Evolutionary conservation across 2,329 filamentous ascomycete species (phyloP).

Genomic region (Bertia moriformis): DNA sequence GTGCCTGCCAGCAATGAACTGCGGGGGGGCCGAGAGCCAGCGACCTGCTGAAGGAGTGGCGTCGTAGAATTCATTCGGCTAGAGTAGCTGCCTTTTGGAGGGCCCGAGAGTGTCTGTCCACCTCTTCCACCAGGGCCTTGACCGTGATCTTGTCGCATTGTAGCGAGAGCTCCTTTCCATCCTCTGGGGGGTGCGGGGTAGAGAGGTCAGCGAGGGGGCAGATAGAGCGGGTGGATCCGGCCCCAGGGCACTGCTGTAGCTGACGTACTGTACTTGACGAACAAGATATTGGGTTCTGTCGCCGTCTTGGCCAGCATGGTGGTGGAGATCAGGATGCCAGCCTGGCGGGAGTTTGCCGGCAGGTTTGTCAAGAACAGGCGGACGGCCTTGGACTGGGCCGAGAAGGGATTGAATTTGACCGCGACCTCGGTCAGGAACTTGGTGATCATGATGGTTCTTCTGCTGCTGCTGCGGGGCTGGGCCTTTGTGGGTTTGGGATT

Average conservation of each 20-base stretch:
- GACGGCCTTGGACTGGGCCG: conserved; percentile 61
- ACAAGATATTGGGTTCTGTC: conserved; percentile 52
- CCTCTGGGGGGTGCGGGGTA: conserved; percentile 53
- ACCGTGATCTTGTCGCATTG: conserved; percentile 71
- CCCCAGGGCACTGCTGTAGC: too few relatives aligned
- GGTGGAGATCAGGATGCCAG: conserved; percentile 64
- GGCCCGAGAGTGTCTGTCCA: conserved; percentile 74
- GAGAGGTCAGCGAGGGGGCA: conserved; percentile 10
- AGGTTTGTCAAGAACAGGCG: conserved; percentile 78
- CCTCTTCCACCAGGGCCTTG: conserved; percentile 73
- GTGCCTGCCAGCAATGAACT: too few relatives aligned
- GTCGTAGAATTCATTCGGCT: conserved; percentile 23
- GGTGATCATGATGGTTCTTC: conserved; percentile 59
- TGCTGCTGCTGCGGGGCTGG: conserved; percentile 2
- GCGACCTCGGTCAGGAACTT: conserved; percentile 74
- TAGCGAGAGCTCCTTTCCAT: conserved; percentile 78
- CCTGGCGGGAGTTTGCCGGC: conserved; percentile 61
- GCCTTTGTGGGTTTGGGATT: conserved; percentile 2
- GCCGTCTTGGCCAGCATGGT: conserved; percentile 60
- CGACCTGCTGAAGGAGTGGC: too few relatives aligned
- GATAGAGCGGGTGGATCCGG: neutral
- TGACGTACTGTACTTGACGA: conserved; percentile 75
- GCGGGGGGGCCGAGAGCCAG: too few relatives aligned
- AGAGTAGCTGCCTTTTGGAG: conserved; percentile 75
- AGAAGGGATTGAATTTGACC: conserved; percentile 88